These are phyloP conservation scores for Metrosideros polymorpha DNA, from an alignment of 441 rosid species.

Conservation along the genomic window DNA sequence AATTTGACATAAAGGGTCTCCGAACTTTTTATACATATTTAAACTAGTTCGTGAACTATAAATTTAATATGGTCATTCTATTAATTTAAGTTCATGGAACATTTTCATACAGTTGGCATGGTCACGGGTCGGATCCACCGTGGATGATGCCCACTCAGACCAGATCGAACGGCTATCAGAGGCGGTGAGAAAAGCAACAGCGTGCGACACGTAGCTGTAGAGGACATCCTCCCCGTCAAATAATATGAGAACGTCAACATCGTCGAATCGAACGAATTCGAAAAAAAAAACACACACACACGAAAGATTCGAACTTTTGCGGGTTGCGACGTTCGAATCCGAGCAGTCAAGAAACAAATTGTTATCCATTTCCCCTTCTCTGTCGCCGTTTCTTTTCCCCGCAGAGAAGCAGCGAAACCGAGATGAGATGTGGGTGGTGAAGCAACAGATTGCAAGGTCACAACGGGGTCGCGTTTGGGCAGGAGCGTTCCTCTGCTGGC, in stretches of 20 bases:
- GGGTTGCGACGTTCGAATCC: neutral
- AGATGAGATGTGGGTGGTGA: conserved; percentile 23
- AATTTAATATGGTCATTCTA: too few species aligned
- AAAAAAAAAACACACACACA: neutral
- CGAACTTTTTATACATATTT: too few species aligned
- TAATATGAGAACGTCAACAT: neutral
- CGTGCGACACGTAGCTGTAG: neutral
- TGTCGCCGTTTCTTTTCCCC: neutral
- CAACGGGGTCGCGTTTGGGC: conserved; percentile 29
- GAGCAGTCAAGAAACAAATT: neutral
- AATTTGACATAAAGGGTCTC: too few species aligned
- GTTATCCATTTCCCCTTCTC: neutral
- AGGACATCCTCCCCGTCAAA: neutral
- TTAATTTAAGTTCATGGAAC: too few species aligned
- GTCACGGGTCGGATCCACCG: neutral
- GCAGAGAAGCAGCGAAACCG: neutral
- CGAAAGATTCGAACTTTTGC: neutral
- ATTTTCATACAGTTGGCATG: too few species aligned
- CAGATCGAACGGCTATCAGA: neutral
- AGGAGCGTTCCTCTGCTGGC: conserved; percentile 43
- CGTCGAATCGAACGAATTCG: neutral
- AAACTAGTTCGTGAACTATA: too few species aligned
- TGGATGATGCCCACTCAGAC: neutral
- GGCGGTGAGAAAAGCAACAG: neutral
- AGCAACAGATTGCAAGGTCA: conserved; percentile 37